A percentile compares a stretch with the other conserved stretches of the same genome.
These are phyloP conservation scores for Rauvolfia tetraphylla DNA, from an alignment of 257 asterid genomes.

Conservation along the genomic window DNA sequence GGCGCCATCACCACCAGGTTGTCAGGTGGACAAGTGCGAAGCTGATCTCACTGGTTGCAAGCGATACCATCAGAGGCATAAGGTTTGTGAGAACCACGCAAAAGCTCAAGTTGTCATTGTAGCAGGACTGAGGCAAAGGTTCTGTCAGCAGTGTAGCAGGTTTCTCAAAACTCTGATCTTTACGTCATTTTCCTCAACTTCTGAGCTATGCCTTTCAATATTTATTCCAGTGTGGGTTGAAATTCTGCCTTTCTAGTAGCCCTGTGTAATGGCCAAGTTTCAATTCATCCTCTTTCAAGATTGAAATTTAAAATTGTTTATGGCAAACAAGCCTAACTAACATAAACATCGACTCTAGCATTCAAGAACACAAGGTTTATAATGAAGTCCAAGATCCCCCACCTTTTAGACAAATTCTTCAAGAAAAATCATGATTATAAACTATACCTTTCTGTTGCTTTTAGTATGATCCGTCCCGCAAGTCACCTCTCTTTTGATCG, in stretches of 20 bases:
- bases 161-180: constrained; percentile 2
- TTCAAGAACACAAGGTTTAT: too few relatives aligned
- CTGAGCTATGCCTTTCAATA: too few relatives aligned
- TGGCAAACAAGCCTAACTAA: too few relatives aligned
- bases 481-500: too few relatives aligned
- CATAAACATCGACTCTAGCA: too few relatives aligned
- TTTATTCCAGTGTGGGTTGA: background rate
- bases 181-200: background rate
- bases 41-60: constrained; percentile 33
- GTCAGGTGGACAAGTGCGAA: constrained; percentile 48
- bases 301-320: background rate
- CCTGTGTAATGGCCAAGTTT: background rate
- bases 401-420: too few relatives aligned
- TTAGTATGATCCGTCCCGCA: too few relatives aligned
- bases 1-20: constrained; percentile 20
- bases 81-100: constrained; percentile 59
- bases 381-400: too few relatives aligned
- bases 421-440: background rate
- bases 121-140: constrained; percentile 48
- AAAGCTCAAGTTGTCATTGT: constrained; percentile 47
- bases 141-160: constrained; percentile 81
- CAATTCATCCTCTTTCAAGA: background rate
- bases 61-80: constrained; percentile 51
- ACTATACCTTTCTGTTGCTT: too few relatives aligned
- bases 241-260: background rate